phyloP scores from a whole-genome alignment of 805 yeast genomes.

The Torulaspora franciscae region DNA sequence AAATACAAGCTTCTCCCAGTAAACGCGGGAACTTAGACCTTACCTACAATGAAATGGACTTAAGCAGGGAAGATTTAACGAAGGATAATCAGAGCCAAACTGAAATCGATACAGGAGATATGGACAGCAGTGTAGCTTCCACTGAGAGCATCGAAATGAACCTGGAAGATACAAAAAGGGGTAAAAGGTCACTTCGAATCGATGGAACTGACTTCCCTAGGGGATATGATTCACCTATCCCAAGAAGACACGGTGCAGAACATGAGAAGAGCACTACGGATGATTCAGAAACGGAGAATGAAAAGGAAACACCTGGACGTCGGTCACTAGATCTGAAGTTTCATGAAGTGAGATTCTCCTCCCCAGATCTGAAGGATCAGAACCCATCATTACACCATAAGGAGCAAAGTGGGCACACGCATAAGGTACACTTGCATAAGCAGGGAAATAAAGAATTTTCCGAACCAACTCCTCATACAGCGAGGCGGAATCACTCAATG shows the following conservation, averaged over 20 bases:
- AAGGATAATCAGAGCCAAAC: constrained; percentile 4
- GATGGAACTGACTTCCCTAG: background rate
- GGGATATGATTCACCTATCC: background rate
- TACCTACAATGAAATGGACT: constrained; percentile 21
- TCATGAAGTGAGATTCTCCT: constrained; percentile 24
- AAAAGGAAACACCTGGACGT: constrained; percentile 9
- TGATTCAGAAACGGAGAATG: constrained; percentile 5
- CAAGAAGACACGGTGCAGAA: constrained; percentile 1
- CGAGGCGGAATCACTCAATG: constrained; percentile 7
- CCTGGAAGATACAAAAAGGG: constrained; percentile 19
- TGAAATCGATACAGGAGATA: constrained; percentile 7
- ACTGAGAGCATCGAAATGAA: constrained; percentile 31
- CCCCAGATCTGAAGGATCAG: constrained; percentile 13
- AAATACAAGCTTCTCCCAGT: constrained; percentile 1
- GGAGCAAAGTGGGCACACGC: constrained; percentile 1
- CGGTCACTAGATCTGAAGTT: constrained; percentile 28
- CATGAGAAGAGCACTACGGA: constrained; percentile 1
- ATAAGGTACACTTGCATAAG: background rate
- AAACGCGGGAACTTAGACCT: constrained; percentile 15
- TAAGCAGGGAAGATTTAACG: constrained; percentile 13
- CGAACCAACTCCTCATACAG: constrained; percentile 2
- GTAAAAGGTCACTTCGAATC: constrained; percentile 1
- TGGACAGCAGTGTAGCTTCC: constrained; percentile 22
- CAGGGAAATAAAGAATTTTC: constrained; percentile 1
- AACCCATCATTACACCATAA: constrained; percentile 1